Percentiles rank a stretch among this genome's conserved stretches.
Conservation (phyloP, 202 grass and related monocot genomes). For the Setaria viridis region DNA sequence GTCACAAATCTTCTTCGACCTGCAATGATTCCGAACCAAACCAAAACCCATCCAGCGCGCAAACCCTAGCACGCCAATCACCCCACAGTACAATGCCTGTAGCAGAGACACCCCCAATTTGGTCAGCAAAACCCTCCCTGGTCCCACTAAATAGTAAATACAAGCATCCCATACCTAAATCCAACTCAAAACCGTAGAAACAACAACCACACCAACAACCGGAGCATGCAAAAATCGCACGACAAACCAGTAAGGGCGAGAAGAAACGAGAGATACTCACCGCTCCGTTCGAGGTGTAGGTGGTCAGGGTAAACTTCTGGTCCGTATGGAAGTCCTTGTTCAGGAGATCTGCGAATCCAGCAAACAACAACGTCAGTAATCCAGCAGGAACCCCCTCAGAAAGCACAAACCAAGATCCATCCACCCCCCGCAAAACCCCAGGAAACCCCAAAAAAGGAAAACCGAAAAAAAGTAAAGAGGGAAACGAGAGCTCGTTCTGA, state of each 20-base stretch:
- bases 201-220: neutral
- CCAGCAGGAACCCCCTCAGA: neutral
- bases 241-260: neutral
- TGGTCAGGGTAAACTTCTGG: slow-evolving; percentile 78
- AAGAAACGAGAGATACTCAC: slow-evolving; percentile 55
- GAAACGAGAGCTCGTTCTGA: slow-evolving; percentile 22
- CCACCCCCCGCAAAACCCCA: neutral
- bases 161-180: neutral
- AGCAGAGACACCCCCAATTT: neutral
- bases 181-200: slow-evolving; percentile 4
- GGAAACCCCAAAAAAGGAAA: neutral
- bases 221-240: neutral
- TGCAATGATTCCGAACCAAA: neutral
- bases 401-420: slow-evolving; percentile 30
- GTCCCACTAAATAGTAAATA: neutral
- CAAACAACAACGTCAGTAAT: slow-evolving; percentile 11
- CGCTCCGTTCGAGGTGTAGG: slow-evolving; percentile 71
- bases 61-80: neutral
- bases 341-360: slow-evolving; percentile 71
- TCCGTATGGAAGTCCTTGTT: slow-evolving; percentile 80
- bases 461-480: neutral
- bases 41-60: slow-evolving; percentile 9
- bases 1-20: neutral
- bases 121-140: neutral
- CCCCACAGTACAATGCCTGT: neutral